Base-by-base conservation (phyloP, 2,329 filamentous ascomycete genomes). In the Epichloe hybrida region DNA sequence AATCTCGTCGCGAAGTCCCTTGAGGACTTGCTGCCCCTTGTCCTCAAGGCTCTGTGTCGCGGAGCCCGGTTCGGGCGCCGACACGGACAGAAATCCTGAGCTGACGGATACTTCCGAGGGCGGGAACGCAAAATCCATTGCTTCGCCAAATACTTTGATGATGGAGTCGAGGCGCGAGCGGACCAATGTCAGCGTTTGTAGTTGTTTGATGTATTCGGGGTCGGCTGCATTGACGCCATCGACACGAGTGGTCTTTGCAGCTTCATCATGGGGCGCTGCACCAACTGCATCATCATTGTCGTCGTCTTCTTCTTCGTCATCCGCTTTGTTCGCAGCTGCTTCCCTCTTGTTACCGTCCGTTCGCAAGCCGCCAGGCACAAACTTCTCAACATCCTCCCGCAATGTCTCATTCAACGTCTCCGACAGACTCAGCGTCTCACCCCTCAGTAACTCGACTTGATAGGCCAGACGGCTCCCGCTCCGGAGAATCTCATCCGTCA, bases 401-500 rank as follows among this genome's bases (percentile, higher is more conserved):
- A 95, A 67, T 0, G 76, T 79, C 56, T 90, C 86, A 5, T 81
- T 80, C 58, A 97, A 71, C 2, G 84, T 77, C 62, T 96, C 90
- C 1, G 83, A 81, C 37, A 96, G 71, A n/a, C 85, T 77, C 45
- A 89, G 69, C 2, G 88, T 86, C 67, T 96, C 90, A 55, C 90
- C 90, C n/a, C 89, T 80, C 46, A 97, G 68, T 17, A 97, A 78
- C 67, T 97, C 91, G 20, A 97, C 91, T 67, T 97, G 88, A 62
- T 98, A 98, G 20, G 90, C 88, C 52, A 98, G 72, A 4, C 91
- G 79, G 56, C 87, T 88, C 27, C 90, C 88, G 61, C 88, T 90
- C 52, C 93, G 80, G 54, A 98, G 69, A 55, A 98, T 97, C 58
- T 97, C 93, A 66, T 98, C 91, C 11, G 93, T 96, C 53, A 97